Base-by-base conservation (phyloP, 2,329 filamentous ascomycete genomes). In the Claviceps lovelessii region DNA sequence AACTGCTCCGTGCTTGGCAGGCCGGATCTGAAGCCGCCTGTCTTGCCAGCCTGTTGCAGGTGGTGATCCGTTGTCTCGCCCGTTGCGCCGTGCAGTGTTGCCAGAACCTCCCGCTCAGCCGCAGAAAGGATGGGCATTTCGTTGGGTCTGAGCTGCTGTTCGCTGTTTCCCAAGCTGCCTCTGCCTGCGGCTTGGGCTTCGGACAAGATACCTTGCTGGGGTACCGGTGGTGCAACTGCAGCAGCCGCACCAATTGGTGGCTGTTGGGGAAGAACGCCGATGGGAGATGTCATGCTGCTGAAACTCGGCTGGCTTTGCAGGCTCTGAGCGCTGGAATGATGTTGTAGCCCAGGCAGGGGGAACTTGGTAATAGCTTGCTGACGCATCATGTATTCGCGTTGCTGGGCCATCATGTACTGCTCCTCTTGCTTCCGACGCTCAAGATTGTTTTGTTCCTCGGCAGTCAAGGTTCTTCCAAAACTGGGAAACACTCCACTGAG, bases 361-460 rank as follows among this genome's bases (percentile, higher is more conserved):
- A 88, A 85, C 66, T 90, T 85, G 52, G 83, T 77, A 56, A 90
- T 83, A 7, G 80, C 78, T 64, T 95, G 90, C 65, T 95, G 90
- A 59, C 90, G 87, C 59, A 90, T 86, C 54, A 96, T 79, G 61
- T 89, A 88, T 67, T 98, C 93, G 61, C 95, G 89, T 69, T 98
- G 93, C 46, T 93, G 85, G 49, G 94, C 93, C 82, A 97, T 94
- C 41, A 95, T 77, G 67, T 93, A 95, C 67, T 98, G 93, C 65
- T 98, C 94, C 70, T 98, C 93, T 68, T 98, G 93, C 74, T 98
- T 98, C 53, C 93, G 80, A 54, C 93, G 82, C 72, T 98, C 93
- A 1, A 98, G 75, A 44, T 95, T 95, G 71, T 98, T 98, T 67
- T 98, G 93, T 69, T 98, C 93, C 64, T 97, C 91, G 0, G 93